Evolutionary conservation across 208 protist genomes (phyloP).

Genomic region (Acanthamoeba lenticulata): DNA sequence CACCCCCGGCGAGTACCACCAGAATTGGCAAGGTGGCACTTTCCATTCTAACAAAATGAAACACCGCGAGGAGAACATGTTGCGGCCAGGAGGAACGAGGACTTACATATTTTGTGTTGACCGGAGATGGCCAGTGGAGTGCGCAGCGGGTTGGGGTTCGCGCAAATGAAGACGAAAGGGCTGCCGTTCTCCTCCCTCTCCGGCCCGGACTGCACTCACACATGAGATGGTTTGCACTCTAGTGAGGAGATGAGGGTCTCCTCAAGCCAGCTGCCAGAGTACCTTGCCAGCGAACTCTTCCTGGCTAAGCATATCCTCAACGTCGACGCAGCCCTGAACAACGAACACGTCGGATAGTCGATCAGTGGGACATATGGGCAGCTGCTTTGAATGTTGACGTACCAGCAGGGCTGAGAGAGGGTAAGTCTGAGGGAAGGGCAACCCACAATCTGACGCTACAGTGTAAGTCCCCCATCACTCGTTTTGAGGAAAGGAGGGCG

Average conservation of each 20-base stretch:
- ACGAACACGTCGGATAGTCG: slow-evolving; percentile 68
- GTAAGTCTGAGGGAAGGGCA: background rate
- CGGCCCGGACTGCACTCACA: background rate
- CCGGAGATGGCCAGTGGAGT: slow-evolving; percentile 65
- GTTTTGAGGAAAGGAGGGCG: background rate
- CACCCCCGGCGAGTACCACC: too few species aligned
- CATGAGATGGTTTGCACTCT: background rate
- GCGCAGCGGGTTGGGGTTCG: slow-evolving; percentile 22
- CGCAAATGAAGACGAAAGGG: slow-evolving; percentile 74
- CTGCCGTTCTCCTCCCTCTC: slow-evolving; percentile 48
- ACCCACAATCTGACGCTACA: background rate
- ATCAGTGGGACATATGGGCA: background rate
- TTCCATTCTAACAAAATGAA: too few species aligned
- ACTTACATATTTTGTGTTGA: slow-evolving; percentile 71
- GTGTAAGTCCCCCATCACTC: background rate
- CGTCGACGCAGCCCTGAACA: slow-evolving; percentile 73
- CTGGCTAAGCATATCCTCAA: slow-evolving; percentile 58
- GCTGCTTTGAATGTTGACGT: background rate
- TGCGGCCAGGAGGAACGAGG: too few species aligned
- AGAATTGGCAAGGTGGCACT: too few species aligned
- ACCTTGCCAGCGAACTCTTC: slow-evolving; percentile 71
- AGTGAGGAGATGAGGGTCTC: background rate
- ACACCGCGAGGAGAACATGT: too few species aligned
- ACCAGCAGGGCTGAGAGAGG: background rate
- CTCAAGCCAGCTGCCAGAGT: background rate